Percentiles rank a stretch among this genome's conserved stretches.
Conservation (phyloP, 306 rosid genomes). For the Cicer bijugum region DNA sequence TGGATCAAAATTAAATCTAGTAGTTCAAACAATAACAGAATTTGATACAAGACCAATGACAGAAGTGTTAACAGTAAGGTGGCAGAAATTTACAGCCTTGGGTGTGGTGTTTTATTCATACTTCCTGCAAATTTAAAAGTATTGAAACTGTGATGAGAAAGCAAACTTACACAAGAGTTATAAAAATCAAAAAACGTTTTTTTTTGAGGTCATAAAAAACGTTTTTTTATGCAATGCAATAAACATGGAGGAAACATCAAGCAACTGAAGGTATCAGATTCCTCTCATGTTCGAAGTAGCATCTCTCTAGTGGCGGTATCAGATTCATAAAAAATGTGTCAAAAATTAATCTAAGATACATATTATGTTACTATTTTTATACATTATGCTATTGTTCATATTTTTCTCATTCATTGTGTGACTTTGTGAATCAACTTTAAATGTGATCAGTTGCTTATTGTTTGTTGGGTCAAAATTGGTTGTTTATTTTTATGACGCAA, state of each 20-base stretch:
- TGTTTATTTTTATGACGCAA: too few relatives aligned
- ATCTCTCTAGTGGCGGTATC: too few relatives aligned
- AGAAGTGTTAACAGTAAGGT: conserved; percentile 74
- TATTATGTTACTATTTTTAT: too few relatives aligned
- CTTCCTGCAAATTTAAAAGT: conserved; percentile 51
- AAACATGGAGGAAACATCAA: conserved; percentile 82
- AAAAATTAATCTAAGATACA: too few relatives aligned
- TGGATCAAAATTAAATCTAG: neutral
- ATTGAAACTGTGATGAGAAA: neutral
- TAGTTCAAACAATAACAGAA: neutral
- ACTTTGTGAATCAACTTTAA: too few relatives aligned
- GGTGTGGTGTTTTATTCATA: conserved; percentile 89
- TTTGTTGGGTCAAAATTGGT: too few relatives aligned
- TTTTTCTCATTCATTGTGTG: too few relatives aligned
- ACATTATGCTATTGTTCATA: too few relatives aligned
- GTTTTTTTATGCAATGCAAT: conserved; percentile 60
- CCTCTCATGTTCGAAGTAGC: too few relatives aligned
- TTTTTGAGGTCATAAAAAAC: conserved; percentile 42
- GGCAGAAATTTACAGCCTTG: conserved; percentile 65
- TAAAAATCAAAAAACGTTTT: neutral
- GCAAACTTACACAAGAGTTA: neutral
- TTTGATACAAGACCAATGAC: neutral
- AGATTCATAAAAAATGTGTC: too few relatives aligned
- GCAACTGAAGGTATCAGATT: conserved; percentile 53
- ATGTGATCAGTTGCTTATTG: too few relatives aligned